phyloP scores from a whole-genome alignment of 208 protist genomes.

The Angomonas desouzai region DNA sequence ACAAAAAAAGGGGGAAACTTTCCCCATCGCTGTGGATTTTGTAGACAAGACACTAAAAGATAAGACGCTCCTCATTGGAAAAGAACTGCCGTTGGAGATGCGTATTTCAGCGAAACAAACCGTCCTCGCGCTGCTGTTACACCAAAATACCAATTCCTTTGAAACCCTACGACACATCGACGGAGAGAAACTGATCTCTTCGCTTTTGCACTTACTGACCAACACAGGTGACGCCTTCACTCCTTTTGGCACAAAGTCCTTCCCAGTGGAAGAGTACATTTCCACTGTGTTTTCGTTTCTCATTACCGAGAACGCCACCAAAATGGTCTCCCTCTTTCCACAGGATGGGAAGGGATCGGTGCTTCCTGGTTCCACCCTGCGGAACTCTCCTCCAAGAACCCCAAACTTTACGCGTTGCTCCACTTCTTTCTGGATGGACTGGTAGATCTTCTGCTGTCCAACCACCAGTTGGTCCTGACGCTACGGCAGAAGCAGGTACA shows the following conservation, averaged over 20 bases:
- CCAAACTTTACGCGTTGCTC: slow-evolving; percentile 1
- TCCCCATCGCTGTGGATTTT: slow-evolving; percentile 2
- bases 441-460: slow-evolving; percentile 6
- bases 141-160: not conserved
- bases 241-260: not conserved
- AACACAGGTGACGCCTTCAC: not conserved
- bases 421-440: not conserved
- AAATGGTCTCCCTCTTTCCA: not conserved
- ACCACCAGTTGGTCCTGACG: not conserved
- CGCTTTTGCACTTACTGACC: not conserved
- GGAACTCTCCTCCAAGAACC: not conserved
- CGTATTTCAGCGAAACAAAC: slow-evolving; percentile 25
- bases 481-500: not conserved
- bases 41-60: slow-evolving; percentile 38
- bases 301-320: not conserved
- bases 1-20: slow-evolving; percentile 6
- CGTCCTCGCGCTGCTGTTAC: slow-evolving; percentile 19
- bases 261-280: not conserved
- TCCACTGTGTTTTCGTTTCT: not conserved
- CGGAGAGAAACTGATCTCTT: not conserved
- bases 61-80: slow-evolving; percentile 20
- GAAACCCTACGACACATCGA: not conserved
- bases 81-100: slow-evolving; percentile 23
- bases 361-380: not conserved
- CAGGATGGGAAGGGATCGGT: no score